These are phyloP conservation scores for Globisporangium middletonii DNA, from an alignment of 352 stramenopile genomes.

Conservation along the genomic window DNA sequence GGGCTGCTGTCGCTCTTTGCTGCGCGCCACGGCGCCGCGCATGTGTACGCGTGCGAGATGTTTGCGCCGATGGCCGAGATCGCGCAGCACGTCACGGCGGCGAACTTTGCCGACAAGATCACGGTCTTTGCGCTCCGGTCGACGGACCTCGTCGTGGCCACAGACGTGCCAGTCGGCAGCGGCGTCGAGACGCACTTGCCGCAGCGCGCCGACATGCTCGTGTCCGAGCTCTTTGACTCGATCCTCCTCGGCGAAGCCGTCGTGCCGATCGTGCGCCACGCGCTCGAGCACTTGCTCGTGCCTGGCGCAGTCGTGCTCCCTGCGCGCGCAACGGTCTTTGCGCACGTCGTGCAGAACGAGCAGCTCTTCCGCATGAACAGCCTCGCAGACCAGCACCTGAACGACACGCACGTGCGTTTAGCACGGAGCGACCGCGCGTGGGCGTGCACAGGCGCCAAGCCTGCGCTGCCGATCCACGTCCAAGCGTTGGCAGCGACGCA, in stretches of 20 bases:
- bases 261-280: constrained; percentile 79
- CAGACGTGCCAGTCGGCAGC: not conserved
- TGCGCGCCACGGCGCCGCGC: constrained; percentile 68
- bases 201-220: constrained; percentile 82
- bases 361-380: constrained; percentile 67
- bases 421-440: constrained; percentile 50
- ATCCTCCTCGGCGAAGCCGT: constrained; percentile 87
- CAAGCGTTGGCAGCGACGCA: constrained; percentile 29
- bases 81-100: constrained; percentile 57
- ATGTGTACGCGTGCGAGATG: constrained; percentile 93
- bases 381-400: constrained; percentile 26
- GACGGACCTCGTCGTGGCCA: constrained; percentile 54
- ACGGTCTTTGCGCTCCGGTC: constrained; percentile 71
- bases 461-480: constrained; percentile 64
- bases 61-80: constrained; percentile 82
- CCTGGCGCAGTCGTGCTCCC: constrained; percentile 62
- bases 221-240: constrained; percentile 92
- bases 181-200: constrained; percentile 31
- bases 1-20: constrained; percentile 88
- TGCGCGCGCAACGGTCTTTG: constrained; percentile 57
- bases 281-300: constrained; percentile 53
- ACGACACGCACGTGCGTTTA: constrained; percentile 27
- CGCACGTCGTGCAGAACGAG: constrained; percentile 62
- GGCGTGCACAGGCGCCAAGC: constrained; percentile 54
- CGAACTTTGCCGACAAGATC: constrained; percentile 67